phyloP scores from a whole-genome alignment of 1,139 yeast genomes.

The Candida sp. region DNA sequence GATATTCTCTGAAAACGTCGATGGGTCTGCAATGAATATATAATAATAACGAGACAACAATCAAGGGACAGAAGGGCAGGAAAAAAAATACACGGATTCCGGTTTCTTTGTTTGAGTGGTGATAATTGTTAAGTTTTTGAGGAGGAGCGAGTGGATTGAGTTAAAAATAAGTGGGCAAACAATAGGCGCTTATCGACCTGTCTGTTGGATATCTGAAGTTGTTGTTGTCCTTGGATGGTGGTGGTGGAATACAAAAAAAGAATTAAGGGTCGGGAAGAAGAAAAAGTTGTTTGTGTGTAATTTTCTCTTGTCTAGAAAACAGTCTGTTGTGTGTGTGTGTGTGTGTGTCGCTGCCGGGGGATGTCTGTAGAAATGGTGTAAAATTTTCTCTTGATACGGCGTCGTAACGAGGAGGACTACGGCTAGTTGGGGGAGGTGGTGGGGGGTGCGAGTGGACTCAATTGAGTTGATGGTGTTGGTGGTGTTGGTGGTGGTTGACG shows the following conservation, averaged over 20 bases:
- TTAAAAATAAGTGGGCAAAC: neutral
- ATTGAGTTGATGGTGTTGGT: neutral
- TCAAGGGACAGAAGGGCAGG: no score
- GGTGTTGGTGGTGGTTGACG: neutral
- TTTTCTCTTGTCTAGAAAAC: neutral
- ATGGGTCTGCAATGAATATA: no score
- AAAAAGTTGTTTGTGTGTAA: neutral
- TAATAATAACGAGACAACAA: no score
- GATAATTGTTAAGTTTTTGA: neutral
- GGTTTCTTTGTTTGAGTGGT: neutral
- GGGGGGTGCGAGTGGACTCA: neutral
- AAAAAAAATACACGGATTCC: no score
- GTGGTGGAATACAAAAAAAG: no score
- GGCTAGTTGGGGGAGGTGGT: neutral
- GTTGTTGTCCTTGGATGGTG: neutral
- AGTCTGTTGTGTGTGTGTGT: neutral
- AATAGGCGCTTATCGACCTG: neutral
- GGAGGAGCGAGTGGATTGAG: neutral
- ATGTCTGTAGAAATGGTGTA: neutral
- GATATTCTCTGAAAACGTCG: no score
- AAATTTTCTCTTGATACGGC: conserved; percentile 2
- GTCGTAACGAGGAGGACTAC: neutral
- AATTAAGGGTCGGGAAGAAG: neutral
- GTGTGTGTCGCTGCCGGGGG: neutral
- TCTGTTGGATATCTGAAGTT: neutral